Evolutionary conservation across 2,329 filamentous ascomycete genomes (phyloP), one percentile per base, ranked within the genome.

Genomic region (Chaetomium globosum): DNA sequence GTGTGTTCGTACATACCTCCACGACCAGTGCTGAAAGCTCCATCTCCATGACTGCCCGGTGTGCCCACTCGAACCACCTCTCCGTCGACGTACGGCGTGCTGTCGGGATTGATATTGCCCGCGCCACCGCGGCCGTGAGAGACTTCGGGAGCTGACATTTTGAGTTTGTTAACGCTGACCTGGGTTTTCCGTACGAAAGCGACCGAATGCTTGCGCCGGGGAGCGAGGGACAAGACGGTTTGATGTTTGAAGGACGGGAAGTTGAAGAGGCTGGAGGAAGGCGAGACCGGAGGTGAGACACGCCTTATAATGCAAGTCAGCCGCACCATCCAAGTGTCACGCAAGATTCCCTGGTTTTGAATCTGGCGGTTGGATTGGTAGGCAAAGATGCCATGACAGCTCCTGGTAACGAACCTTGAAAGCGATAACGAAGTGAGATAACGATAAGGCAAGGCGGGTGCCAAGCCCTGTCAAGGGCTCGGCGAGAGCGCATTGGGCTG

Each of bases 111-210:
- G 75, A 88, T 86, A 76, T 88, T 88, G 72, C 86, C 86, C 23
- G 83, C 84, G 70, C 85, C 85, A 66, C 85, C 85, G 68, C 85
- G 83, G 70, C 85, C 85, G 77, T 87, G 85, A 19, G 85, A 87
- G 60, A 86, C 81, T 73, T 86, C 83, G 60, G 77, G 70, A 16
- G 71, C 71, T 36, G 74, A 63, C 76, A 79, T 80, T 16, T 3
- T 48, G 4, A 12, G 21, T 43, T 61, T 9, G 7, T 51, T 30
- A 8, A 8, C 16, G 12, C 21, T 1, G 30, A 23, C 13, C 5
- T n/a, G 16, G 2, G 39, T 43, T 19, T 43, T 19, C 39, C 16
- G 51, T 23, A 7, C 9, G 33, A 16, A 30, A 19, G 39, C 10
- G 46, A 48, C 31, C n/a, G 19, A 30, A 19, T 10, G 4, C 7